Evolutionary conservation across 805 yeast species (phyloP), one percentile per base, ranked within the genome.

Genomic region (Myxozyma udenii): DNA sequence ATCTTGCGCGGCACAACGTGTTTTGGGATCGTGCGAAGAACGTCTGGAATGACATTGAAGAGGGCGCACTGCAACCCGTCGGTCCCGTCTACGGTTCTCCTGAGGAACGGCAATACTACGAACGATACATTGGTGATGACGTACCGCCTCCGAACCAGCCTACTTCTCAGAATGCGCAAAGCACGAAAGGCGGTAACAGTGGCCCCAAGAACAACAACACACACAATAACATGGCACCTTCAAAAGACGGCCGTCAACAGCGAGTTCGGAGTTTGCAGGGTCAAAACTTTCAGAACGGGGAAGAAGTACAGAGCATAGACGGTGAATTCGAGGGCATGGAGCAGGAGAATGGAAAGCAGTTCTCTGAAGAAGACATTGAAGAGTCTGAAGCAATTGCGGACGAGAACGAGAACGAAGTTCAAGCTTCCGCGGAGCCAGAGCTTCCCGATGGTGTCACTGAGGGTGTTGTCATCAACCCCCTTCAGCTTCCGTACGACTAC

Each of bases 1-100:
- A 91, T 69, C 83, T 82, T 61, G 71, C 86, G 30, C 76, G 75
- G 53, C 71, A 77, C 37, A 93, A 91, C 68, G 81, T 85, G 39
- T 80, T 81, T 62, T 90, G 89, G 83, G 95, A 87, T 65, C 78
- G 69, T 53, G 68, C 75, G 36, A 76, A 60, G 65, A 71, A 75
- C 73, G 65, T 69, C 57, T 73, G 78, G 66, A 68, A 77, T 12
- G 74, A 74, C 57, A 71, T 74, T 57, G 68, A 41, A 2, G 35
- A 73, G 46, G 67, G 78, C 38, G 85, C 86, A 46, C 73, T 77
- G 61, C 85, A 83, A 58, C 76, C 74, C 23, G 73, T 75, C 30
- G 78, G 81, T 23, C 51, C 41, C 11, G 33, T 28, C 14, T 9
- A 28, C 14, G 33, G 33, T 28, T 9, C 33, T 9, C 33, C 33